phyloP scores from a whole-genome alignment of 139 green algal genomes.

The Ulvella scutata region DNA sequence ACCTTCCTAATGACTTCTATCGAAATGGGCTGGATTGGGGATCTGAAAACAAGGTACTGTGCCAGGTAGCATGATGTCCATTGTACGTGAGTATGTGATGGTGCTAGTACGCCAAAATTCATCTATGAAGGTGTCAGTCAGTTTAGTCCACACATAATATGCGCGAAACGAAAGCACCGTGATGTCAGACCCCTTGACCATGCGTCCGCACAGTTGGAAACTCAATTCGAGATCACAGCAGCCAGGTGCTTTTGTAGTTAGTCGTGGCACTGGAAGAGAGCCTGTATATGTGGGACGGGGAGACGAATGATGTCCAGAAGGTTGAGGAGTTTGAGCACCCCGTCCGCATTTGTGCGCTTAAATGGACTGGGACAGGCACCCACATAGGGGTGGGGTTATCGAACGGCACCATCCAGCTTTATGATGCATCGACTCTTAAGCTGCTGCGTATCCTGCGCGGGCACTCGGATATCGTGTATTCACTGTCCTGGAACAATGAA shows the following conservation, averaged over 20 bases:
- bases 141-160: too few species aligned
- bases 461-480: not conserved
- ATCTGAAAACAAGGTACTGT: not conserved
- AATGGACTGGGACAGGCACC: not conserved
- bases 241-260: not conserved
- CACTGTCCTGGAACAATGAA: not conserved
- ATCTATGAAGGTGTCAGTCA: too few species aligned
- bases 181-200: too few species aligned
- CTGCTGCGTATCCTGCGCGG: not conserved
- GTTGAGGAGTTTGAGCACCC: not conserved
- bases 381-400: not conserved
- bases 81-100: too few species aligned
- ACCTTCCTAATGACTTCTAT: not conserved
- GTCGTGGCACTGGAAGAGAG: not conserved
- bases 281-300: not conserved
- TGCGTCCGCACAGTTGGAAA: too few species aligned
- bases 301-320: not conserved
- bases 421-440: not conserved
- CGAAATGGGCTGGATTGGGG: not conserved
- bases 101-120: too few species aligned
- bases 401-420: not conserved
- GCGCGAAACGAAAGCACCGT: too few species aligned
- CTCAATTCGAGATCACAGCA: too few species aligned
- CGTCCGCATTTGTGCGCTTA: not conserved
- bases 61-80: too few species aligned